Percentiles rank a stretch among this genome's conserved stretches.
These are phyloP conservation scores for Camptophora hylomeconis DNA, from an alignment of 2,329 filamentous ascomycete species.

Conservation along the genomic window DNA sequence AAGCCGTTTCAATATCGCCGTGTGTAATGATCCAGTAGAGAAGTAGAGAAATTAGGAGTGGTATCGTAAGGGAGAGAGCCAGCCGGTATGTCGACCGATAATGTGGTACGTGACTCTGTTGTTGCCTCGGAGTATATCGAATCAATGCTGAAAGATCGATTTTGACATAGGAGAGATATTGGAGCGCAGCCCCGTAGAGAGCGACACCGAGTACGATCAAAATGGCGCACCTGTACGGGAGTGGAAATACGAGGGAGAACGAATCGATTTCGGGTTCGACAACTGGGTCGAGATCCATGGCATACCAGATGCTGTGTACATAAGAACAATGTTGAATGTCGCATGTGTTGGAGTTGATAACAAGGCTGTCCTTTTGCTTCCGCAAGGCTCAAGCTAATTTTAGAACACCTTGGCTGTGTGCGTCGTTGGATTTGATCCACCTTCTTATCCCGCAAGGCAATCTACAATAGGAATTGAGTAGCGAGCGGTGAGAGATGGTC, in stretches of 20 bases:
- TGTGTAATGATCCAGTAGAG: slow-evolving; percentile 75
- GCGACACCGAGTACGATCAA: slow-evolving; percentile 68
- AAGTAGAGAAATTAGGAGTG: slow-evolving; percentile 58
- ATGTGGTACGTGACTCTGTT: slow-evolving; percentile 57
- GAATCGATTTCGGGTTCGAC: slow-evolving; percentile 47
- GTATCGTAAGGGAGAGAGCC: slow-evolving; percentile 59
- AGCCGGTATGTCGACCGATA: slow-evolving; percentile 78
- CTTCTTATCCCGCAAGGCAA: no score
- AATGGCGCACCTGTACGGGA: slow-evolving; percentile 80
- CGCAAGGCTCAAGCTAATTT: no score
- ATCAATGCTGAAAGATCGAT: slow-evolving; percentile 83
- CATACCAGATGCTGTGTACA: slow-evolving; percentile 1
- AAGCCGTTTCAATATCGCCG: slow-evolving; percentile 54
- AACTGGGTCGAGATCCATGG: slow-evolving; percentile 17
- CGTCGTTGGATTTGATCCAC: no score
- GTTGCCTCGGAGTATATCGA: slow-evolving; percentile 66
- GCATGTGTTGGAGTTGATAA: no score
- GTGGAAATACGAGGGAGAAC: slow-evolving; percentile 74
- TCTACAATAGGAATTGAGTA: no score
- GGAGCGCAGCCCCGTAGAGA: slow-evolving; percentile 35
- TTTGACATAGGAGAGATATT: slow-evolving; percentile 64
- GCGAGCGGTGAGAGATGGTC: no score
- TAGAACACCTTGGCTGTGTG: no score
- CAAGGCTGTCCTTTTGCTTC: slow-evolving; percentile 1
- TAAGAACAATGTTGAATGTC: neutral